phyloP scores from a whole-genome alignment of 331 rosid species.

The Quercus tomentella region DNA sequence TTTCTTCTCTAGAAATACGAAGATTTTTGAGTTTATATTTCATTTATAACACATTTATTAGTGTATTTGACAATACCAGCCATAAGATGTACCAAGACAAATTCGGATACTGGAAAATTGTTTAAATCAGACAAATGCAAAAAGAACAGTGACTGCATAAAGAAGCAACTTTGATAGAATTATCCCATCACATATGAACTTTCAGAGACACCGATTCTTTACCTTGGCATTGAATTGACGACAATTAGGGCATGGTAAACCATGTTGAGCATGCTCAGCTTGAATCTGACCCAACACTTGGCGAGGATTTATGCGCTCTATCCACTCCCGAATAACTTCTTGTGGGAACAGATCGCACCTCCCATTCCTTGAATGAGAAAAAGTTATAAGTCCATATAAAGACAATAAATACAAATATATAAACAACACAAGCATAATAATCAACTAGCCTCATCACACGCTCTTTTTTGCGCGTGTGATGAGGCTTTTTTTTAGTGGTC shows the following conservation, averaged over 20 bases:
- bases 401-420: conserved; percentile 2
- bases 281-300: conserved; percentile 58
- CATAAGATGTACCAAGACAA: not conserved
- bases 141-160: not conserved
- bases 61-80: not conserved
- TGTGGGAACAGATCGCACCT: conserved; percentile 69
- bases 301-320: conserved; percentile 55
- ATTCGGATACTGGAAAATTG: not conserved
- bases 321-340: conserved; percentile 56
- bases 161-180: not conserved
- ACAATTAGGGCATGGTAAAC: conserved; percentile 66
- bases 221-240: conserved; percentile 90
- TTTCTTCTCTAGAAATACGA: not conserved
- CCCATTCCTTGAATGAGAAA: conserved; percentile 48
- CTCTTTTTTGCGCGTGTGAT: too few species aligned
- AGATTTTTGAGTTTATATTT: too few species aligned
- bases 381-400: conserved; percentile 6
- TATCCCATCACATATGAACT: not conserved
- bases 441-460: too few species aligned
- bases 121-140: not conserved
- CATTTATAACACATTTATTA: not conserved
- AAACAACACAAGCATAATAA: conserved; percentile 10
- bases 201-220: not conserved
- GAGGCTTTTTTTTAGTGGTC: too few species aligned
- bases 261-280: conserved; percentile 41